Evolutionary conservation across 2,329 filamentous ascomycete genomes (phyloP), one percentile per base, ranked within the genome.

Genomic region (Hypoxylon sp.): DNA sequence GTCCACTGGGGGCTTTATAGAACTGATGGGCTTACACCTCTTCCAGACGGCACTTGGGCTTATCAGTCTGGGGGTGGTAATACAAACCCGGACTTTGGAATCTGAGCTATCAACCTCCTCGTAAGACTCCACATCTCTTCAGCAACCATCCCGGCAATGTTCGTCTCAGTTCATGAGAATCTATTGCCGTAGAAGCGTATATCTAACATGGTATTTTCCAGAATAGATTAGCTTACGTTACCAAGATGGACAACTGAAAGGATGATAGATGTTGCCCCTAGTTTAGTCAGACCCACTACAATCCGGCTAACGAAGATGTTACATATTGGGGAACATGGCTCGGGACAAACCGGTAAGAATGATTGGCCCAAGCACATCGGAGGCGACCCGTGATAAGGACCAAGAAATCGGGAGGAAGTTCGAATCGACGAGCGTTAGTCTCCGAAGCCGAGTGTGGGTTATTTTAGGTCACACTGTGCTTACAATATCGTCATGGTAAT

Each of bases 391-490:
- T 66, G 37, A 61, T 58, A 55, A 50, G 55, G 31, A 33, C 56
- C 33, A 53, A 61, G 46, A 63, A 67, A 42, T 35, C 22, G 37
- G 55, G 57, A 64, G 68, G 68, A 64, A 71, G 64, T 57, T 72
- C 70, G 70, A 72, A 72, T 68, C 70, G 70, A 72, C 68, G 68
- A 57, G 64, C 68, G 50, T 68, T 56, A 49, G 55, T 51, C 14
- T 35, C 61, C 58, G 55, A 60, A 48, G 25, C 37, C 35, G 10
- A 46, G 65, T 65, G 37, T 48, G 40, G n/a, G 56, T 30, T 50
- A 61, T 30, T 53, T 53, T 14, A 25, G 27, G 17, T 25, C 37
- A 57, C 56, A 69, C 69, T 71, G 69, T 71, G 50, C 44, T 50
- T 51, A 42, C 17, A 60, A 53, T 54, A 37, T 30, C 50, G 31